These are phyloP conservation scores for Blumeriella jaapii DNA, from an alignment of 2,329 filamentous ascomycete genomes.

Conservation along the genomic window DNA sequence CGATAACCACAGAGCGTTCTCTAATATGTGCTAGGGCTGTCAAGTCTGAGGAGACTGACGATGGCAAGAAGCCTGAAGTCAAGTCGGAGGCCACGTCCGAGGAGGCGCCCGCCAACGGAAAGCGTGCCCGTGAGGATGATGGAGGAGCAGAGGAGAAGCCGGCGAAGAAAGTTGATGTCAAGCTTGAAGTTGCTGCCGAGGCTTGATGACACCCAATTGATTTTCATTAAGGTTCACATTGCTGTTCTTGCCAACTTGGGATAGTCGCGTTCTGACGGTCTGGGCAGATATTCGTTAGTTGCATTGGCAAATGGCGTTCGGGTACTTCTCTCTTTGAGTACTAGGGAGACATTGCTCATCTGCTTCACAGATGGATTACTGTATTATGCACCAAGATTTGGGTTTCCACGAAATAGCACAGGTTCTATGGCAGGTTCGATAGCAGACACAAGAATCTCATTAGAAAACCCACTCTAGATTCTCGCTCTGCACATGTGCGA, in stretches of 20 bases:
- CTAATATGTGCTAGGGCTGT: too few species aligned
- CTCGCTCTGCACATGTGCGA: neutral
- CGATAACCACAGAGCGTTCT: neutral
- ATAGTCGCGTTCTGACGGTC: neutral
- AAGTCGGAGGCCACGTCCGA: conserved; percentile 16
- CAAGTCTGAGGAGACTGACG: neutral
- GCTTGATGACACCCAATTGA: conserved; percentile 33
- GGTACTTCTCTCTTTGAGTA: too few species aligned
- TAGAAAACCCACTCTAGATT: neutral
- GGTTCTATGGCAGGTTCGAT: conserved; percentile 2
- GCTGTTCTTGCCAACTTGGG: neutral
- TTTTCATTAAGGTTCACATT: conserved; percentile 2
- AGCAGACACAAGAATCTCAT: conserved; percentile 1
- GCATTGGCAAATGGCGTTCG: too few species aligned
- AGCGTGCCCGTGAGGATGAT: conserved; percentile 14
- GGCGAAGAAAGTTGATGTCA: conserved; percentile 10
- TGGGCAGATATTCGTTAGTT: too few species aligned
- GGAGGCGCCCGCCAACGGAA: conserved; percentile 12
- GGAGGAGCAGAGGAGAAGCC: conserved; percentile 7
- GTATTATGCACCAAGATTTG: conserved; percentile 2
- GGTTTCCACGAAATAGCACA: conserved; percentile 1
- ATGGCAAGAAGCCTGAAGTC: neutral
- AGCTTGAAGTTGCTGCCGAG: conserved; percentile 14
- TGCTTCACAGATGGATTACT: too few species aligned
- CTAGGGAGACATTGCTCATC: neutral